Base-by-base conservation (phyloP, 257 asterid species). In the Catharanthus roseus region DNA sequence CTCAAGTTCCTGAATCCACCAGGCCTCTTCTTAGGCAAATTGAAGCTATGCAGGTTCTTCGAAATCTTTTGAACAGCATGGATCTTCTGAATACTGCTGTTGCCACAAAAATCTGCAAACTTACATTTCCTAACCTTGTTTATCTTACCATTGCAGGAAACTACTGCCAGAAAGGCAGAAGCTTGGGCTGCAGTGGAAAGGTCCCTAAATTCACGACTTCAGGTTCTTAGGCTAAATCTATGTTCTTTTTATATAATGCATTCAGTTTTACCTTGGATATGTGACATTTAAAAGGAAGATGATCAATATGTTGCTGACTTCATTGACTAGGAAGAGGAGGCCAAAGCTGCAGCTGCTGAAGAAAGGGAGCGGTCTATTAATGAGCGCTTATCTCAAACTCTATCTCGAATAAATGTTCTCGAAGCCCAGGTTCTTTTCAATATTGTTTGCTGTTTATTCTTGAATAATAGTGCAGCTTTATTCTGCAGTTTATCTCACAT, bases 181-280 rank as follows among this genome's bases (percentile, higher is more conserved):
- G 98, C 97, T 69, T 91, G 98, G 97, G 88, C 97, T 77, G 98
- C 99, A 71, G 99, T 95, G 36, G 99, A 91, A 79, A 88, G 89
- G 81, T 86, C 98, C 41, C 82, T 95, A 60, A 92, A 76, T 83
- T 87, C 91, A 51, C 84, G 99, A 56, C 99, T 95, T 84, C 99
- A 95, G 99, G 99, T 95, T 79, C 72, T 38, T 55, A 69, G 29
- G 76, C 74, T 58, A 39, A 80, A 49, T 64, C 21, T 64, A 61
- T 73, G 38, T 74, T 70, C 57, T 77, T 29, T 60, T 49, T 55
- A 55, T 68, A 68, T 71, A 38, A 28, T 7, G 24, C 41, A 67
- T 45, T 38, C 11, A 23, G 23, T 58, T 34, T 60, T 74, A 68
- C 58, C 77, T 21, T 62, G 51, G 53, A 47, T 73, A 67, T 74